Base-by-base conservation (phyloP, 805 yeast genomes). In the Candida peoriensis region DNA sequence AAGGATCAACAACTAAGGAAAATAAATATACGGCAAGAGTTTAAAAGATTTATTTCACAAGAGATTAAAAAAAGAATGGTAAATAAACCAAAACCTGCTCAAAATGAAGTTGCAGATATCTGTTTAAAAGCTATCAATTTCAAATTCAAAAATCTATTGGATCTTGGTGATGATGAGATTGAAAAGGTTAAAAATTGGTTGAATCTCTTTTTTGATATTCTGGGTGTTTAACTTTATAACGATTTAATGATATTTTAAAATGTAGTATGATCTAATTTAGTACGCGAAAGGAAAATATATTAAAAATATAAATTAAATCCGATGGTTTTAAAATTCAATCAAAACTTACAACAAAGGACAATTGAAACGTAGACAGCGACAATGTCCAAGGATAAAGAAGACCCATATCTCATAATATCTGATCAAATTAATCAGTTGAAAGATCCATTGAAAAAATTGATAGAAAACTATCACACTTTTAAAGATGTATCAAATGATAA, bases 61-160 rank as follows among this genome's bases (percentile, higher is more conserved):
- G 44, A 41, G 24, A 45, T 52, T 2, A 44, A 40, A 16, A 25
- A 8, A 12, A 30, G 38, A 24, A 37, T 48, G 47, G 31, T 22
- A 6, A 37, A 35, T 2, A 37, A 30, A 12, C 34, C 45, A 3
- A 44, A 40, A 24, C 31, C 41, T 0, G 12, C 34, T 2, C 54
- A 51, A 28, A 37, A 24, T 8, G 55, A 52, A 28, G 45, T 50
- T 2, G 54, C 49, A 2, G 56, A 52, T 16, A 39, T 51, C 8
- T 48, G 56, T 20, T 42, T 37, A 31, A 44, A 38, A 26, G 50
- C 48, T 3, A 45, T 48, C 48, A 34, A 33, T 14, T 50, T 44
- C 33, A 42, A 36, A 36, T 51, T 43, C 24, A 44, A 35, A 38
- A 21, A 22, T 5, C 13, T 39, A n/a, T 11, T 28, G n/a, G 42